Evolutionary conservation across 768 basidiomycete genomes (phyloP).

Genomic region (Lactarius trivialis): DNA sequence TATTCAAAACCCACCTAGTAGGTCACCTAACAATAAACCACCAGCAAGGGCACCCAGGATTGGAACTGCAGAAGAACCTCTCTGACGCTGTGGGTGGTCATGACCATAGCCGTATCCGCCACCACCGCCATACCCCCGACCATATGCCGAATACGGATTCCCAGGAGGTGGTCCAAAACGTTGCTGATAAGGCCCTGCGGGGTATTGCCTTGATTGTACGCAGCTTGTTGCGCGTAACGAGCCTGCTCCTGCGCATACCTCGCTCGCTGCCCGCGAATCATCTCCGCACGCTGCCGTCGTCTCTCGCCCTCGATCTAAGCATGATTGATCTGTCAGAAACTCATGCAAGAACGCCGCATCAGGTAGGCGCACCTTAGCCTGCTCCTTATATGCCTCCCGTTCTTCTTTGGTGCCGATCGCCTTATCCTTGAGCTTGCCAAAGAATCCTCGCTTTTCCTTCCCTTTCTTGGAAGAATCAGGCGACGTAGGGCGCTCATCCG

Average conservation of each 20-base stretch:
- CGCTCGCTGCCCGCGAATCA: neutral
- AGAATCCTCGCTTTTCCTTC: conserved; percentile 43
- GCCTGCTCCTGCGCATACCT: conserved; percentile 5
- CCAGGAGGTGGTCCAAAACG: conserved; percentile 28
- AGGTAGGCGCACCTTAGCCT: conserved; percentile 27
- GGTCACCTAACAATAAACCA: conserved; percentile 27
- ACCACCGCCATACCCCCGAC: conserved; percentile 1
- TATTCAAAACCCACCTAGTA: conserved; percentile 6
- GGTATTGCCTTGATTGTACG: conserved; percentile 2
- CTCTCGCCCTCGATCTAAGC: conserved; percentile 17
- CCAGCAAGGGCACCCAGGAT: conserved; percentile 34
- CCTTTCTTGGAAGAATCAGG: neutral
- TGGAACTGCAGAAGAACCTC: conserved; percentile 24
- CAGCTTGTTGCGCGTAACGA: conserved; percentile 7
- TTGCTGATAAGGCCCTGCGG: neutral
- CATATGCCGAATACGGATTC: conserved; percentile 23
- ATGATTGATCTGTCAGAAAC: neutral
- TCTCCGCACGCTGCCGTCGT: neutral
- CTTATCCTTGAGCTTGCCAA: conserved; percentile 58
- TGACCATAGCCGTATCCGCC: conserved; percentile 16
- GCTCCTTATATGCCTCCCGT: conserved; percentile 39
- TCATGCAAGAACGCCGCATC: neutral
- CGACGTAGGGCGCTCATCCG: neutral
- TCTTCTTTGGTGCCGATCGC: conserved; percentile 60
- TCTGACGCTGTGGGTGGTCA: neutral